Evolutionary conservation across 2,329 filamentous ascomycete genomes (phyloP).

Genomic region (Endocalyx cinctus): DNA sequence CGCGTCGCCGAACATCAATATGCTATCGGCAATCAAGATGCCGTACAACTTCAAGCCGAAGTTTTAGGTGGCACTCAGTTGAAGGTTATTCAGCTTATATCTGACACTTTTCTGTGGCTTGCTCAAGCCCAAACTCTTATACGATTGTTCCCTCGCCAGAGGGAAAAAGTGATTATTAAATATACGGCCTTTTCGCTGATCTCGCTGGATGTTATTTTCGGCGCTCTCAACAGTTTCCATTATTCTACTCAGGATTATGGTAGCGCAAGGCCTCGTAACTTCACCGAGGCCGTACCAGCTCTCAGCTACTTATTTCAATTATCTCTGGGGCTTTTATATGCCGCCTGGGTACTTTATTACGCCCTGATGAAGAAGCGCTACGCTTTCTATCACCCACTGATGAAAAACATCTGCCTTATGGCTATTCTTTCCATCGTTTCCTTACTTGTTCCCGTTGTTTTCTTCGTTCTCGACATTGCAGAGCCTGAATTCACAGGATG

Average conservation of each 20-base stretch:
- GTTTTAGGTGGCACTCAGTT: constrained; percentile 84
- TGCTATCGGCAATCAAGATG: constrained; percentile 72
- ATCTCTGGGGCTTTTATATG: constrained; percentile 80
- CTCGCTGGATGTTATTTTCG: constrained; percentile 84
- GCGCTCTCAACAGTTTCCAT: constrained; percentile 81
- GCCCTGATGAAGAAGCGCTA: constrained; percentile 87
- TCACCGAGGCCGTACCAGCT: constrained; percentile 85
- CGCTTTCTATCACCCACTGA: constrained; percentile 83
- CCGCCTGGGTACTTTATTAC: constrained; percentile 92
- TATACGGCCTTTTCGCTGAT: constrained; percentile 97
- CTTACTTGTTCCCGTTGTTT: constrained; percentile 85
- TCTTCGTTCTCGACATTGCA: constrained; percentile 87
- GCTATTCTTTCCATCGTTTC: constrained; percentile 73
- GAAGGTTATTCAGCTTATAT: constrained; percentile 86
- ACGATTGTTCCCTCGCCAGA: constrained; percentile 88
- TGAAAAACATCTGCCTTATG: constrained; percentile 83
- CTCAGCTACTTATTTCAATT: constrained; percentile 88
- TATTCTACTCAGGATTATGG: constrained; percentile 47
- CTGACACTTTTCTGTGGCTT: constrained; percentile 94
- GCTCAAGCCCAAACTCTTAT: constrained; percentile 97
- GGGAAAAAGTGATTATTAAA: constrained; percentile 97
- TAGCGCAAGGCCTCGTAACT: constrained; percentile 63
- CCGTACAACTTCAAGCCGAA: constrained; percentile 65
- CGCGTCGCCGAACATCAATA: constrained; percentile 80
- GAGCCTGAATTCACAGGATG: constrained; percentile 82